Percentiles rank a stretch among this genome's conserved stretches.
Conservation (phyloP, 257 asterid genomes). For the Nicotiana knightiana region DNA sequence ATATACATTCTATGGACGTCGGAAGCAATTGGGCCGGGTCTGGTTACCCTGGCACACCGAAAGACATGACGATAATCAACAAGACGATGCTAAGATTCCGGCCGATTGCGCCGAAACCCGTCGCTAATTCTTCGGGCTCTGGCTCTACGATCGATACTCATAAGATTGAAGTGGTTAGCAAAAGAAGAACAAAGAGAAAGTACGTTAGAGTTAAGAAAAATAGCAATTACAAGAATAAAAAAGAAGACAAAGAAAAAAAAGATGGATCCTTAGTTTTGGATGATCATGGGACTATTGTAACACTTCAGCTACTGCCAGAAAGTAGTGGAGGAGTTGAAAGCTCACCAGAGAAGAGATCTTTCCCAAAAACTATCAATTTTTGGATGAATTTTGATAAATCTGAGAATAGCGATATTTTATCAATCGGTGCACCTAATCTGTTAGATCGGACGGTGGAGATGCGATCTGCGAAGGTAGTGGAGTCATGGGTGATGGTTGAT, state of each 20-base stretch:
- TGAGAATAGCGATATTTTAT: background rate
- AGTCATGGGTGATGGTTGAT: slow-evolving; percentile 41
- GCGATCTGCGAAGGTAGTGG: slow-evolving; percentile 17
- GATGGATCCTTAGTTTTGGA: slow-evolving; percentile 2
- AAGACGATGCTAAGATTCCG: slow-evolving; percentile 1
- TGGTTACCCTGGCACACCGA: background rate
- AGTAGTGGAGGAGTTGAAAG: background rate
- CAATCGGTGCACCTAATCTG: background rate
- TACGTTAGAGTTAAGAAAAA: slow-evolving; percentile 37
- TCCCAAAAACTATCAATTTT: slow-evolving; percentile 4
- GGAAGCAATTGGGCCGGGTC: background rate
- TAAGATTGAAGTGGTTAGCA: background rate
- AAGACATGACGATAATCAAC: slow-evolving; percentile 6
- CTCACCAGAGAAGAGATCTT: slow-evolving; percentile 14
- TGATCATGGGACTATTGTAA: slow-evolving; percentile 3
- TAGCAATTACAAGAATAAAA: slow-evolving; percentile 9
- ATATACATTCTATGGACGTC: background rate
- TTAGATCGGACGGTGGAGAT: slow-evolving; percentile 16
- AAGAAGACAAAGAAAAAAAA: slow-evolving; percentile 7
- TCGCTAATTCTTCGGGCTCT: slow-evolving; percentile 14
- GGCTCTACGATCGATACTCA: background rate
- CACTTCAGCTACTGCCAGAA: slow-evolving; percentile 2
- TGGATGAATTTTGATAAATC: background rate
- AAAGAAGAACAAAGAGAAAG: slow-evolving; percentile 35
- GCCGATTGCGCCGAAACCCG: slow-evolving; percentile 49